These are phyloP conservation scores for Acidiella bohemica DNA, from an alignment of 495 filamentous ascomycete species.

Conservation along the genomic window DNA sequence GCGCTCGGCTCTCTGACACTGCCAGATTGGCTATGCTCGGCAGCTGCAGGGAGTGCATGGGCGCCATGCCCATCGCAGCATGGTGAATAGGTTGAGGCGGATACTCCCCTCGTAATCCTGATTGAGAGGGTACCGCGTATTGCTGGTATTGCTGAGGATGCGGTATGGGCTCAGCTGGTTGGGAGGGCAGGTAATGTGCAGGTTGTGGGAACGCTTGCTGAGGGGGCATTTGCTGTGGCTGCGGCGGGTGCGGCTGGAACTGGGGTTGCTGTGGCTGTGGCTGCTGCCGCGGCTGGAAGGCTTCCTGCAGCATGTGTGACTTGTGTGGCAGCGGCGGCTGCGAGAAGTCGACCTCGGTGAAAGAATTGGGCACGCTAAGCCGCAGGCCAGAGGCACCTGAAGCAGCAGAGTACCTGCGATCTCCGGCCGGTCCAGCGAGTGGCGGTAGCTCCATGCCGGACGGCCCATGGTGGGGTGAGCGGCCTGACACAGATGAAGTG, in stretches of 20 bases:
- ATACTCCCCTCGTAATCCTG: not conserved
- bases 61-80: not conserved
- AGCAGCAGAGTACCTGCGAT: slow-evolving; percentile 21
- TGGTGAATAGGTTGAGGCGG: not conserved
- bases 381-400: slow-evolving; percentile 19
- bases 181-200: slow-evolving; percentile 13
- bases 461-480: slow-evolving; percentile 23
- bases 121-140: slow-evolving; percentile 1
- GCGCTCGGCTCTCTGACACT: not conserved
- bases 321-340: slow-evolving; percentile 6
- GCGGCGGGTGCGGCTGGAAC: slow-evolving; percentile 1
- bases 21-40: slow-evolving; percentile 15
- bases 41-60: slow-evolving; percentile 8
- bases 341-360: slow-evolving; percentile 15
- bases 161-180: slow-evolving; percentile 5
- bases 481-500: slow-evolving; percentile 44
- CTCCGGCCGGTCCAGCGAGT: slow-evolving; percentile 19
- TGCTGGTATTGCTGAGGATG: not conserved
- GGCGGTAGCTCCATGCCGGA: slow-evolving; percentile 27
- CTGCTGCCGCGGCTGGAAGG: slow-evolving; percentile 8
- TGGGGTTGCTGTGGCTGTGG: slow-evolving; percentile 4
- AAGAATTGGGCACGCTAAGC: slow-evolving; percentile 18
- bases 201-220: slow-evolving; percentile 5
- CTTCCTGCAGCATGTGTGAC: slow-evolving; percentile 13
- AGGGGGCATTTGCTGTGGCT: slow-evolving; percentile 9